Evolutionary conservation across 768 basidiomycete genomes (phyloP).

Genomic region (Suillus placidus): DNA sequence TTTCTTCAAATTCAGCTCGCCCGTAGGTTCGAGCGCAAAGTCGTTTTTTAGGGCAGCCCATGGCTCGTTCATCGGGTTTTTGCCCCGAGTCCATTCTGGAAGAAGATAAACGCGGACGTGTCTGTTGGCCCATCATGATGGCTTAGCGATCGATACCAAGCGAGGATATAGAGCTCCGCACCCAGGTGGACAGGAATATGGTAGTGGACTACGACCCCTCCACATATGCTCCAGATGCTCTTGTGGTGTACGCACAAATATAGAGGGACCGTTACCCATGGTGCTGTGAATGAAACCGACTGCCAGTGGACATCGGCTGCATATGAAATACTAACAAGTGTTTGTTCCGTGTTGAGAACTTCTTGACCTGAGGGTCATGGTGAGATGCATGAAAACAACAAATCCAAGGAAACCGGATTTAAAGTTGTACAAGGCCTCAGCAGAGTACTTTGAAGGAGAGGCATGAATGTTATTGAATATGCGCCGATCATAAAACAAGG

Average conservation of each 20-base stretch:
- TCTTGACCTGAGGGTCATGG: neutral
- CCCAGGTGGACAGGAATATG: conserved; percentile 8
- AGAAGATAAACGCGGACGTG: conserved; percentile 38
- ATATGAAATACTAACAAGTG: neutral
- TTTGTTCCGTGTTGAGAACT: neutral
- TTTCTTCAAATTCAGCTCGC: conserved; percentile 20
- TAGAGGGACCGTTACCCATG: conserved; percentile 12
- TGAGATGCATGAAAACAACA: neutral
- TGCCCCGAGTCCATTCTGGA: conserved; percentile 31
- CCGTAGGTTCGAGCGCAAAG: conserved; percentile 27
- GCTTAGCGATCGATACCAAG: neutral
- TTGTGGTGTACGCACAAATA: conserved; percentile 17
- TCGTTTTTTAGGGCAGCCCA: conserved; percentile 31
- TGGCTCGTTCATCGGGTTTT: conserved; percentile 31
- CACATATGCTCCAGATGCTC: conserved; percentile 16
- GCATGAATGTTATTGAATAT: neutral
- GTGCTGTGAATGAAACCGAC: neutral
- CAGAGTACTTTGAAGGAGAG: neutral
- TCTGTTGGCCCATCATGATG: conserved; percentile 11
- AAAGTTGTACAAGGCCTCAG: neutral
- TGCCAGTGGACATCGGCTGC: neutral
- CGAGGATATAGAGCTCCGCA: neutral
- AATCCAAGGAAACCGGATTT: conserved; percentile 1
- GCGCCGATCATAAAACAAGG: neutral
- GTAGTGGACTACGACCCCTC: neutral